Conservation (phyloP, 2,329 filamentous ascomycete genomes). For the Colletotrichum incanum region DNA sequence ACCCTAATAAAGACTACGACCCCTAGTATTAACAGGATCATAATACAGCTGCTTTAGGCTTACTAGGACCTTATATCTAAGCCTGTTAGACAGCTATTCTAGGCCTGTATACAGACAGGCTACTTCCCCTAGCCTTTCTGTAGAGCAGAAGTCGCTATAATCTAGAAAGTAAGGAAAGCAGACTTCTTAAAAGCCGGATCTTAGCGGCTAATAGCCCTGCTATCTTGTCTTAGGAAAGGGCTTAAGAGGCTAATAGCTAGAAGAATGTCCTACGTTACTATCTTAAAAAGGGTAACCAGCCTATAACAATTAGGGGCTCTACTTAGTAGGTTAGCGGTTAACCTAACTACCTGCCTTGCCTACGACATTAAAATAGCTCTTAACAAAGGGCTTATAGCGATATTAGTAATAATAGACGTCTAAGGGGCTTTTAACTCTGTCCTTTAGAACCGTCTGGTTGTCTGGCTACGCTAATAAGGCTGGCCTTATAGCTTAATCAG, state of each 20-base stretch:
- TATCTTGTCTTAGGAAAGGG: slow-evolving; percentile 39
- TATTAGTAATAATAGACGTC: slow-evolving; percentile 30
- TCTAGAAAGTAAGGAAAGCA: slow-evolving; percentile 24
- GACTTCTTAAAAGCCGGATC: background rate
- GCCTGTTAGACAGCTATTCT: slow-evolving; percentile 10
- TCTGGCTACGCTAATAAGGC: slow-evolving; percentile 26
- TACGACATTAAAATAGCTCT: slow-evolving; percentile 34
- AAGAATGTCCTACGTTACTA: slow-evolving; percentile 14
- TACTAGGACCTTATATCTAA: background rate
- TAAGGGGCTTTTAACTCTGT: slow-evolving; percentile 36
- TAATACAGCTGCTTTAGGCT: background rate
- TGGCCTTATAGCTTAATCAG: slow-evolving; percentile 3
- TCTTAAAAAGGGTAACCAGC: slow-evolving; percentile 11
- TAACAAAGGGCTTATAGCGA: background rate
- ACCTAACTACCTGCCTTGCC: slow-evolving; percentile 17
- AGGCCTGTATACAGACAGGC: slow-evolving; percentile 22
- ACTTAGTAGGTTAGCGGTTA: slow-evolving; percentile 15
- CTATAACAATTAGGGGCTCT: slow-evolving; percentile 28
- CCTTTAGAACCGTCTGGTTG: slow-evolving; percentile 19
- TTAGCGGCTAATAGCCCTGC: slow-evolving; percentile 39
- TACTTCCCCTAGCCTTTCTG: slow-evolving; percentile 20
- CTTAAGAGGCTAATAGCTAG: slow-evolving; percentile 34
- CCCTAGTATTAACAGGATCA: background rate
- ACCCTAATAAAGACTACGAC: slow-evolving; percentile 7
- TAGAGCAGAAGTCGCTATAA: slow-evolving; percentile 35